phyloP scores from a whole-genome alignment of 805 yeast species.

The Kurtzmaniella fragi region DNA sequence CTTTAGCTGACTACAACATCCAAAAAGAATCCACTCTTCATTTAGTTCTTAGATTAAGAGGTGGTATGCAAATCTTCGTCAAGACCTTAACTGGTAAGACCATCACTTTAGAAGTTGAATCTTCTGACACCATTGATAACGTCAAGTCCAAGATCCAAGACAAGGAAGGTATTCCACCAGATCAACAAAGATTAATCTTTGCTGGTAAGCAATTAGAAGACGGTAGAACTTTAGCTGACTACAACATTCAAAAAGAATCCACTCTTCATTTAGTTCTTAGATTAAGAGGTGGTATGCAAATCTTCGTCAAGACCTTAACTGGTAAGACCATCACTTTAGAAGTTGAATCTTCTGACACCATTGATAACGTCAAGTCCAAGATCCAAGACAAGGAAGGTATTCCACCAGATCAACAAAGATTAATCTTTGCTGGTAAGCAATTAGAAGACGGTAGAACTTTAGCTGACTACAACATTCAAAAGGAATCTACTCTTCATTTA shows the following conservation, averaged over 20 bases:
- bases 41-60: constrained; percentile 96
- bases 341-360: constrained; percentile 65
- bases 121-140: constrained; percentile 95
- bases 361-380: constrained; percentile 94
- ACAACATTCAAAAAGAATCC: constrained; percentile 97
- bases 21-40: constrained; percentile 96
- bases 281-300: constrained; percentile 84
- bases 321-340: constrained; percentile 17
- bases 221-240: constrained; percentile 92
- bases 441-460: constrained; percentile 95
- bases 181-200: constrained; percentile 94
- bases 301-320: constrained; percentile 24
- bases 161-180: constrained; percentile 97
- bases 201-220: constrained; percentile 98
- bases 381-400: constrained; percentile 97
- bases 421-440: constrained; percentile 97
- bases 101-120: constrained; percentile 89
- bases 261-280: constrained; percentile 92
- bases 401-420: constrained; percentile 97
- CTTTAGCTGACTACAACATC: constrained; percentile 95
- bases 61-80: constrained; percentile 59
- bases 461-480: constrained; percentile 97
- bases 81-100: constrained; percentile 40
- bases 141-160: constrained; percentile 96
- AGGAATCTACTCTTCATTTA: constrained; percentile 94